Evolutionary conservation across 345 rosid species (phyloP).

Genomic region (sweet orange (Citrus sinensis)): DNA sequence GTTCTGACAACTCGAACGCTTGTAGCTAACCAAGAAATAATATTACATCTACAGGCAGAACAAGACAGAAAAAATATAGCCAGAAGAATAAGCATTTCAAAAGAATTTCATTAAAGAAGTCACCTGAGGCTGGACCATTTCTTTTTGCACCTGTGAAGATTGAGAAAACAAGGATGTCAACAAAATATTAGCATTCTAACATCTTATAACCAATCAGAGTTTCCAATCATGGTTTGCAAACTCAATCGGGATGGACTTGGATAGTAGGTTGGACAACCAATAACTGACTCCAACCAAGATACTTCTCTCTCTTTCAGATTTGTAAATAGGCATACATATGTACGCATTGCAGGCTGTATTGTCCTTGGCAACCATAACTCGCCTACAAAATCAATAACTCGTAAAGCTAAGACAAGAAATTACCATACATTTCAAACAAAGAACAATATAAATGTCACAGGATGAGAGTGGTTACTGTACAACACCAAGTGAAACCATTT

Average conservation of each 20-base stretch:
- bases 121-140: conserved; percentile 41
- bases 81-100: neutral
- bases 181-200: neutral
- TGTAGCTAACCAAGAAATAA: conserved; percentile 32
- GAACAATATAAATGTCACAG: neutral
- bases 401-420: neutral
- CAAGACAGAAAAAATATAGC: neutral
- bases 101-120: neutral
- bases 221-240: conserved; percentile 39
- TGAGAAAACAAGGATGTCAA: conserved; percentile 8
- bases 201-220: conserved; percentile 1
- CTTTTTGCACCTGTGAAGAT: conserved; percentile 47
- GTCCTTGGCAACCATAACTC: neutral
- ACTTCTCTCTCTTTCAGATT: neutral
- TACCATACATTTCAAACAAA: neutral
- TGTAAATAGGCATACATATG: neutral
- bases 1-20: conserved; percentile 61
- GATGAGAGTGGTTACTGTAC: neutral
- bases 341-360: neutral
- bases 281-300: neutral
- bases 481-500: neutral
- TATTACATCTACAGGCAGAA: neutral
- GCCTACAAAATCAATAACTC: neutral
- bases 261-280: conserved; percentile 4
- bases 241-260: conserved; percentile 18